Base-by-base conservation (phyloP, 345 rosid genomes). In the Passiflora organensis region DNA sequence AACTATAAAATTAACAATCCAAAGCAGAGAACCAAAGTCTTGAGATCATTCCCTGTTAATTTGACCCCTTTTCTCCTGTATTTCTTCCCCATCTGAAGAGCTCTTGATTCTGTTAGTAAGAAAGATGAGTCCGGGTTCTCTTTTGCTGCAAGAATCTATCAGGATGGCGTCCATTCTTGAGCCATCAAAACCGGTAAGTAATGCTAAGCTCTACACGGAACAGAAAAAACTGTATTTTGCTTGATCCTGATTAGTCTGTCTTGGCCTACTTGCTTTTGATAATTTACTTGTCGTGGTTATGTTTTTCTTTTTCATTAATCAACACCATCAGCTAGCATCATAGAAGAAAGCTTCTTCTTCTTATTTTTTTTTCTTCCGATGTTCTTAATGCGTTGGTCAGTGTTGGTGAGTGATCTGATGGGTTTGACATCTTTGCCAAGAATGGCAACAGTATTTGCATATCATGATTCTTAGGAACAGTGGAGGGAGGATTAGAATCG, bases 121-220 rank as follows among this genome's bases (percentile, higher is more conserved):
- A 1, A 68, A 53, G 34, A 79, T 78, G 89, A 68, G 59, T 13
- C 52, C 81, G 12, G 72, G 45, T 55, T 64, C 73, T 60, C 60
- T 83, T 42, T 76, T 76, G 18, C 84, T 83, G 20, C 86, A 83
- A 57, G 90, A 83, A 50, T 82, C 82, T 5, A 69, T 80, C 1
- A 45, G 86, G 65, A 78, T 83, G 86, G 79, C 82, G 53, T 80
- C 86, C 13, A 69, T 83, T 65, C 82, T 83, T 6, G 82, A 83
- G 81, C 82, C 90, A 21, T 78, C 90, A 13, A 83, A 77, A 53
- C 48, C 79, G 6, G 90, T 83, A 55, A 60, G 75, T 54, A 25
- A 3, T 32, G 0, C 43, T 32, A n/a, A 6, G 14, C 6, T 34
- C 16, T n/a, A n/a, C n/a, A n/a, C n/a, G n/a, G n/a, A n/a, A n/a